A percentile compares a stretch with the other conserved stretches of the same genome.
phyloP scores from a whole-genome alignment of 1,139 yeast genomes.

The Wickerhamomyces sp. region DNA sequence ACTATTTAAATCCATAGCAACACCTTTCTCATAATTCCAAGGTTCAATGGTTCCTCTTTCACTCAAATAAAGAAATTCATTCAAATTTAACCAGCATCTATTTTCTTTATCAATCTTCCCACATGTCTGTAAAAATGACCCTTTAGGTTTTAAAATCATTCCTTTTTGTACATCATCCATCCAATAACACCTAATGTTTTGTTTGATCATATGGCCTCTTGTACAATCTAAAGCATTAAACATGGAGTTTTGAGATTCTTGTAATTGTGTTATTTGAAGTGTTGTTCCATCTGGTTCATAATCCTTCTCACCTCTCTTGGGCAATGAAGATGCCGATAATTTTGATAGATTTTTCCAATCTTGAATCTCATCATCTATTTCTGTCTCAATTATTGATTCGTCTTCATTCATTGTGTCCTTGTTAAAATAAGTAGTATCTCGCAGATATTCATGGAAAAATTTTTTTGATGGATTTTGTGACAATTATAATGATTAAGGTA shows the following conservation, averaged over 20 bases:
- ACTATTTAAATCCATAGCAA: conserved; percentile 58
- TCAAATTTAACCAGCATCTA: conserved; percentile 46
- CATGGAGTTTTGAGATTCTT: conserved; percentile 65
- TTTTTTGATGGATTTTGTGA: too few species aligned
- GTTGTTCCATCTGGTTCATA: conserved; percentile 79
- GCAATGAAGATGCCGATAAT: conserved; percentile 31
- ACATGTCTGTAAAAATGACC: conserved; percentile 69
- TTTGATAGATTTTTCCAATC: conserved; percentile 53
- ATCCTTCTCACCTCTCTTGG: conserved; percentile 79
- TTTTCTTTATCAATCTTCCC: conserved; percentile 54
- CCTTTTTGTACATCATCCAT: conserved; percentile 36
- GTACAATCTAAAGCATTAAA: conserved; percentile 56
- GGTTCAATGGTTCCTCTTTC: conserved; percentile 80
- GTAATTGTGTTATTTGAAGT: conserved; percentile 48
- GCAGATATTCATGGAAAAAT: too few species aligned
- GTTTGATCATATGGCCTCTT: conserved; percentile 55
- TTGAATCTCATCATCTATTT: conserved; percentile 54
- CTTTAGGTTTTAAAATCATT: conserved; percentile 55
- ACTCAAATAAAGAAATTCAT: conserved; percentile 71
- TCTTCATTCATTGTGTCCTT: conserved; percentile 1
- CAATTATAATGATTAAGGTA: too few species aligned
- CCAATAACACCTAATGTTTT: conserved; percentile 44
- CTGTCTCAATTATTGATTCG: conserved; percentile 7
- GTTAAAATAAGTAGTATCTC: too few species aligned
- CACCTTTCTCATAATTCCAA: conserved; percentile 32